Percentiles rank a stretch among this genome's conserved stretches.
Conservation (phyloP, 176 grass and related monocot genomes). For the Phyllostachys edulis region DNA sequence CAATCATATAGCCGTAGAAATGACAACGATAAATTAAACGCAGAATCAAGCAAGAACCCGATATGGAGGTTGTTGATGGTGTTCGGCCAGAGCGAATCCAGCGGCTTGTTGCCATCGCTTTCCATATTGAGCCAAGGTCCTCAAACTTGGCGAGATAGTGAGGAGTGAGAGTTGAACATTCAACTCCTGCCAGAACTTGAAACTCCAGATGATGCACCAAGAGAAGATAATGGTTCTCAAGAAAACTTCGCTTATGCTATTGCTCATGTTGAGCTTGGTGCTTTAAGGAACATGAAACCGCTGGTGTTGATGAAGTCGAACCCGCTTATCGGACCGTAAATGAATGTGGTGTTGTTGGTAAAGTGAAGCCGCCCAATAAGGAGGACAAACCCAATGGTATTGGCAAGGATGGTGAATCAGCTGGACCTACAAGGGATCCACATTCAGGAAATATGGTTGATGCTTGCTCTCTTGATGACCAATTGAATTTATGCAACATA, state of each 20-base stretch:
- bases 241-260: conserved; percentile 1
- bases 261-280: background rate
- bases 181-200: background rate
- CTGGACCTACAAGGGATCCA: background rate
- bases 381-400: background rate
- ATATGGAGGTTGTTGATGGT: conserved; percentile 13
- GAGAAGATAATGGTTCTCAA: conserved; percentile 1
- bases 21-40: background rate
- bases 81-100: background rate
- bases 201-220: background rate
- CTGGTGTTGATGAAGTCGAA: conserved; percentile 28
- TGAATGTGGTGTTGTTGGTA: conserved; percentile 1
- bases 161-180: background rate
- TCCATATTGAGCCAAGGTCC: conserved; percentile 15
- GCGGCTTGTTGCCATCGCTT: background rate
- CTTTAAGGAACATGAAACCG: conserved; percentile 11
- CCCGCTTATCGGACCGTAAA: background rate
- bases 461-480: background rate
- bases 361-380: background rate
- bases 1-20: conserved; percentile 18
- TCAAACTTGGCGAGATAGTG: conserved; percentile 3
- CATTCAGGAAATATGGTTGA: background rate
- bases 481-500: background rate
- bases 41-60: conserved; percentile 14
- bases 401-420: background rate